phyloP scores from a whole-genome alignment of 179 eudicot genomes.

The Camellia oleifera region DNA sequence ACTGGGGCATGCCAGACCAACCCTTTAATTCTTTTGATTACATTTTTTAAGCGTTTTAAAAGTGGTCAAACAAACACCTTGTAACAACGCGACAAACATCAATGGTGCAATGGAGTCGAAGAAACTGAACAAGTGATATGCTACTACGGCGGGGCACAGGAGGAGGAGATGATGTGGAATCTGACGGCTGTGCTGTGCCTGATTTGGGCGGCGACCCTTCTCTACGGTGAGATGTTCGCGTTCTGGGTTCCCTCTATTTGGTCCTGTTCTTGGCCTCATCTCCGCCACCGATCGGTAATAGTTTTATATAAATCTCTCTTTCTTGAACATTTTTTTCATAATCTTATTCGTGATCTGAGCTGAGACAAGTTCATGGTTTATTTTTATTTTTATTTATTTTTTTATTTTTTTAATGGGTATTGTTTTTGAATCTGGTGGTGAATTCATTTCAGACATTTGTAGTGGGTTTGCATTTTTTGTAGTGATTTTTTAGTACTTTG shows the following conservation, averaged over 20 bases:
- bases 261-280: conserved; percentile 87
- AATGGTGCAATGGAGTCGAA: no score
- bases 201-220: conserved; percentile 61
- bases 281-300: conserved; percentile 27
- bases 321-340: neutral
- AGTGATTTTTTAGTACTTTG: neutral
- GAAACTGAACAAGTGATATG: no score
- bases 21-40: no score
- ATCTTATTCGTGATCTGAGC: neutral
- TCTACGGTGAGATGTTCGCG: conserved; percentile 89
- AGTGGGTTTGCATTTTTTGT: neutral
- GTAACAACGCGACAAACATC: no score
- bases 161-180: conserved; percentile 34
- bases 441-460: neutral
- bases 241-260: conserved; percentile 63
- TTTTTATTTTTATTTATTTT: neutral
- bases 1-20: no score
- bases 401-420: no score
- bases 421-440: neutral
- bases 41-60: no score
- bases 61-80: no score
- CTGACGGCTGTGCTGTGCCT: conserved; percentile 48
- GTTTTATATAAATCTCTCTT: neutral
- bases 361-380: neutral
- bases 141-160: no score